Percentiles rank a stretch among this genome's conserved stretches.
Evolutionary conservation across 352 stramenopile genomes (phyloP).

Genomic region (Phytophthora tubulina): DNA sequence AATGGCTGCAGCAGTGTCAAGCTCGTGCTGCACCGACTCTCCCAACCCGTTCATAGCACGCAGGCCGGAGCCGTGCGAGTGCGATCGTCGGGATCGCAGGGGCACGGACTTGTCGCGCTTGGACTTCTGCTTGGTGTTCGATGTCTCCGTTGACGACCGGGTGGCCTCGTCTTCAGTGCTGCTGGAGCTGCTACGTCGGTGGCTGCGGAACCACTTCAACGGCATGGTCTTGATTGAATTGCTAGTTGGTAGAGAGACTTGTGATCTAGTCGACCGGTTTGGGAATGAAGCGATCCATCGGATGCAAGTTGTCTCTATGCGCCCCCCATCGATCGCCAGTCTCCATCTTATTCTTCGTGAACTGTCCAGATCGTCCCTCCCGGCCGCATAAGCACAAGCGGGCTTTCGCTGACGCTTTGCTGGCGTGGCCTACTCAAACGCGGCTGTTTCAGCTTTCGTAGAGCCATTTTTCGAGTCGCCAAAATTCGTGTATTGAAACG

Average conservation of each 20-base stretch:
- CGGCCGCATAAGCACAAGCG: slow-evolving; percentile 22
- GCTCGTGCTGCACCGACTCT: slow-evolving; percentile 15
- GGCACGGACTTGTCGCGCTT: slow-evolving; percentile 17
- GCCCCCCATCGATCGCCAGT: slow-evolving; percentile 28
- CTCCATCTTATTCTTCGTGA: slow-evolving; percentile 33
- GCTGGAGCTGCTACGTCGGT: slow-evolving; percentile 23
- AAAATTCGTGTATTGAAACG: too few species aligned
- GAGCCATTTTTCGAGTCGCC: too few species aligned
- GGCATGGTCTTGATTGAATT: slow-evolving; percentile 23
- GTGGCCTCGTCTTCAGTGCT: slow-evolving; percentile 22
- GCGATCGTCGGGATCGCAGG: slow-evolving; percentile 17
- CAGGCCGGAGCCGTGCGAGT: slow-evolving; percentile 32
- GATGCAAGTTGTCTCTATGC: slow-evolving; percentile 18
- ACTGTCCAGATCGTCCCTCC: slow-evolving; percentile 21
- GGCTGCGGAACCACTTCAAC: slow-evolving; percentile 38
- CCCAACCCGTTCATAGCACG: slow-evolving; percentile 21
- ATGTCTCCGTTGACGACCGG: slow-evolving; percentile 5
- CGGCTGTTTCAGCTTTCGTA: slow-evolving; percentile 32
- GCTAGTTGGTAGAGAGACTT: slow-evolving; percentile 17
- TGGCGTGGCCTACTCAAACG: slow-evolving; percentile 25
- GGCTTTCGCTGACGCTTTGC: slow-evolving; percentile 24
- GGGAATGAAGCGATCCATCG: slow-evolving; percentile 17
- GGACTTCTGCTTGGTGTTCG: slow-evolving; percentile 22
- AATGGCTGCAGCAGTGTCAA: slow-evolving; percentile 15
- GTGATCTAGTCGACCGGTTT: slow-evolving; percentile 21